Percentiles rank a stretch among this genome's conserved stretches.
phyloP scores from a whole-genome alignment of 495 filamentous ascomycete genomes.

The Trichoderma erinaceum region DNA sequence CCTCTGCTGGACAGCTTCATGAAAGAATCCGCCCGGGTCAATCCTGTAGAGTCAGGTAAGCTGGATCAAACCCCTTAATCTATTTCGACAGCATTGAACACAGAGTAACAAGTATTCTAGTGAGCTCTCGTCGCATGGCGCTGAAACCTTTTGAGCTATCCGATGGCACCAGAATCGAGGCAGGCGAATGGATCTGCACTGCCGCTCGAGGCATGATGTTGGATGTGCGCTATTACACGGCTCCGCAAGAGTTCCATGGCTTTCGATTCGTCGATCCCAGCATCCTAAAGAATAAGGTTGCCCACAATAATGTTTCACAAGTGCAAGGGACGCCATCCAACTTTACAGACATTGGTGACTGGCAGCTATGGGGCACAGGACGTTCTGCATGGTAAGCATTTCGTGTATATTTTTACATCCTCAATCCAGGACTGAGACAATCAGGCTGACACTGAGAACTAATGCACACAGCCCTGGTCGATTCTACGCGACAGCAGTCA shows the following conservation, averaged over 20 bases:
- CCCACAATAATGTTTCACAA: not conserved
- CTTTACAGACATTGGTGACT: not conserved
- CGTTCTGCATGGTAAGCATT: not conserved
- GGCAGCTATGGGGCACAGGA: not conserved
- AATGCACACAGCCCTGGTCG: not conserved
- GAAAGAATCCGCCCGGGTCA: not conserved
- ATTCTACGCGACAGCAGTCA: not conserved
- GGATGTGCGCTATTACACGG: not conserved
- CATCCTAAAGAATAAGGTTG: not conserved
- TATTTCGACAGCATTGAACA: not conserved
- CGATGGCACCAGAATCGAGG: not conserved
- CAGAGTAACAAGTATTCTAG: not conserved
- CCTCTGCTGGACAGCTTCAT: not conserved
- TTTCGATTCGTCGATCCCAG: not conserved
- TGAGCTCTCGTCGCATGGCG: not conserved
- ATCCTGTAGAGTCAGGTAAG: not conserved
- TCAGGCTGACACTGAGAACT: not conserved
- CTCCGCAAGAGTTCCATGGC: not conserved
- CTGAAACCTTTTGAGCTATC: not conserved
- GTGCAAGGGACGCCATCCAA: not conserved
- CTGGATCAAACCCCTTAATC: not conserved
- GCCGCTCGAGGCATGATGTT: not conserved
- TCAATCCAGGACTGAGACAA: not conserved
- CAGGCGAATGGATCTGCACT: not conserved
- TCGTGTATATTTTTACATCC: not conserved